Evolutionary conservation across 768 basidiomycete species (phyloP), one percentile per base, ranked within the genome.

Genomic region (Daedaleopsis nitida): DNA sequence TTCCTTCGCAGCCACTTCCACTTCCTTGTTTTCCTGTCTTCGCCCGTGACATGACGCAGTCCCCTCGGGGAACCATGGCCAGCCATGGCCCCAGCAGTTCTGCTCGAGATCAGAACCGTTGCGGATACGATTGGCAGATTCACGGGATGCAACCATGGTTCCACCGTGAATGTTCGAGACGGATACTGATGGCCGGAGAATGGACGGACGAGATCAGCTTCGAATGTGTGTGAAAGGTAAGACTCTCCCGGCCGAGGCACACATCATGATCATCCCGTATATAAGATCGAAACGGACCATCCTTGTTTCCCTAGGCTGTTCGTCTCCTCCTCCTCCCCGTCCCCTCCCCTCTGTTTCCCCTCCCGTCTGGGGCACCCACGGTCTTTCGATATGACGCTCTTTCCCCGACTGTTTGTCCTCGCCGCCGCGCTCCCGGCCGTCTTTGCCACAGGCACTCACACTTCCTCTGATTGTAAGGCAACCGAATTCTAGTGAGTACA

Each of bases 321-420:
- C 60, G 55, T 55, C 71, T 53, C 65, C 64, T 67, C 14, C 49
- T 65, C 64, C 62, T 39, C 47, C 49, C 35, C 59, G 59, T 58
- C 58, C 59, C 66, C 59, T 65, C 63, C 60, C 32, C 50, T 48
- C 35, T n/a, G n/a, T n/a, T n/a, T n/a, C 59, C 59, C 57, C 58
- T 61, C 66, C 39, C 59, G 55, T 60, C 69, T 69, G 74, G 71
- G 60, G 59, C 42, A 52, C 58, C 58, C 60, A 66, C 68, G 59
- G 65, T 72, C 68, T 54, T 73, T 70, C 53, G 70, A 55, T 37
- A 79, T 78, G 78, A 64, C 77, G 54, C 65, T 75, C 64, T 65
- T 77, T 67, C 60, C 70, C 49, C 75, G 73, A 61, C 59, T 75
- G 57, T 62, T 71, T 54, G 63, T 78, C 60, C 67, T 78, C 51